Percentiles rank a stretch among this genome's conserved stretches.
Conservation (phyloP, 768 basidiomycete genomes). For the Suillus discolor region DNA sequence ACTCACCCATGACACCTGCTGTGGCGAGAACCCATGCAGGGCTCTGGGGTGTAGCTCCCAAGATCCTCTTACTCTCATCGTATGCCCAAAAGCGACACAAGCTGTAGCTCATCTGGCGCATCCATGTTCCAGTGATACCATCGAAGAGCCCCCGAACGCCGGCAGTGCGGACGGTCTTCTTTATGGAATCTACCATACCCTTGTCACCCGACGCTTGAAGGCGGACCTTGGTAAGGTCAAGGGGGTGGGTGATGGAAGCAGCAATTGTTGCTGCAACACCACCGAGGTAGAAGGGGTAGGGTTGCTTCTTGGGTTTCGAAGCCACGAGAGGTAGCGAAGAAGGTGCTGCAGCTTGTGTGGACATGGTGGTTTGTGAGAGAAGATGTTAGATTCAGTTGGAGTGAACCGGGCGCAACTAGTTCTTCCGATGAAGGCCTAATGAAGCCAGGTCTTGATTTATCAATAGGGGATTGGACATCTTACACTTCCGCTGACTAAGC, state of each 20-base stretch:
- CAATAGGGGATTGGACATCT: not conserved
- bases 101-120: constrained; percentile 93
- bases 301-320: constrained; percentile 52
- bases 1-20: constrained; percentile 86
- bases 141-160: constrained; percentile 78
- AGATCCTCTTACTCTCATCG: constrained; percentile 84
- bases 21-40: constrained; percentile 80
- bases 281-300: constrained; percentile 87
- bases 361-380: constrained; percentile 6
- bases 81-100: constrained; percentile 94
- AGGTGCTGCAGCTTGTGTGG: not conserved
- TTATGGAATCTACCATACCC: constrained; percentile 81
- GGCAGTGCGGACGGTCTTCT: constrained; percentile 80
- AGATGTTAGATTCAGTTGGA: not conserved
- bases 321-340: constrained; percentile 12
- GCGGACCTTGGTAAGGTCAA: constrained; percentile 90
- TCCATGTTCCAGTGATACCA: constrained; percentile 85
- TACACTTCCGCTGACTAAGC: constrained; percentile 2
- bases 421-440: constrained; percentile 6
- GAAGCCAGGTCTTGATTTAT: not conserved
- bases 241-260: constrained; percentile 85
- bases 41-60: constrained; percentile 67
- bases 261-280: constrained; percentile 88
- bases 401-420: constrained; percentile 8
- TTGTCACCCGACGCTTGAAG: constrained; percentile 92